Evolutionary conservation across 768 basidiomycete genomes (phyloP).

Genomic region (Daedaleopsis sinensis): DNA sequence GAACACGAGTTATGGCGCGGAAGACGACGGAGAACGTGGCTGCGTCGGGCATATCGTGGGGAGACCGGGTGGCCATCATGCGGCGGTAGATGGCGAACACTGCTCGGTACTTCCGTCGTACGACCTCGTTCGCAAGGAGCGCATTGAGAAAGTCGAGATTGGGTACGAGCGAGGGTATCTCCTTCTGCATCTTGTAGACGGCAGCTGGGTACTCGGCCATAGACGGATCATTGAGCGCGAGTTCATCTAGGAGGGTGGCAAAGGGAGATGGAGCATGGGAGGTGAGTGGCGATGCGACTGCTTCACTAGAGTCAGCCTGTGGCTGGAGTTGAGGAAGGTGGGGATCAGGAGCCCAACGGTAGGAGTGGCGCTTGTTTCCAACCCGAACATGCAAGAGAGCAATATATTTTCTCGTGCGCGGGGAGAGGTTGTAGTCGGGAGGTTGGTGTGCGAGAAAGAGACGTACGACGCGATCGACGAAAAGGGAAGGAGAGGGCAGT

Average conservation of each 20-base stretch:
- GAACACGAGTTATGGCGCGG: conserved; percentile 28
- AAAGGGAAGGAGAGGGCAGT: conserved; percentile 11
- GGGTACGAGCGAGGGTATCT: conserved; percentile 35
- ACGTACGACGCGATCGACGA: conserved; percentile 22
- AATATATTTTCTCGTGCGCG: conserved; percentile 21
- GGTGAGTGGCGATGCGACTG: conserved; percentile 25
- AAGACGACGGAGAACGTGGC: conserved; percentile 51
- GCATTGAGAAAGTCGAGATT: conserved; percentile 50
- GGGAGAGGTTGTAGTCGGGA: conserved; percentile 11
- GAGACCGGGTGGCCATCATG: conserved; percentile 37
- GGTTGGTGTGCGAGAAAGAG: conserved; percentile 11
- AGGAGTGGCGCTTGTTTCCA: conserved; percentile 34
- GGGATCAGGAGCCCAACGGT: conserved; percentile 33
- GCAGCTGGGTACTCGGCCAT: conserved; percentile 18
- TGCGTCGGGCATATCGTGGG: conserved; percentile 41
- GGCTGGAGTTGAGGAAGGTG: neutral
- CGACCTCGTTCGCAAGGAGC: conserved; percentile 45
- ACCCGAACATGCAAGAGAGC: conserved; percentile 35
- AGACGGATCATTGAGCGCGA: conserved; percentile 34
- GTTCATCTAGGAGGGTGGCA: conserved; percentile 41
- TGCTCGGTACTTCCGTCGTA: conserved; percentile 33
- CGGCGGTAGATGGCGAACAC: conserved; percentile 48
- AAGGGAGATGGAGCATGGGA: conserved; percentile 35
- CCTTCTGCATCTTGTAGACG: conserved; percentile 42
- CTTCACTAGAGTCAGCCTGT: conserved; percentile 3